phyloP scores from a whole-genome alignment of 2,329 filamentous ascomycete genomes.

The Cercospora sojina region DNA sequence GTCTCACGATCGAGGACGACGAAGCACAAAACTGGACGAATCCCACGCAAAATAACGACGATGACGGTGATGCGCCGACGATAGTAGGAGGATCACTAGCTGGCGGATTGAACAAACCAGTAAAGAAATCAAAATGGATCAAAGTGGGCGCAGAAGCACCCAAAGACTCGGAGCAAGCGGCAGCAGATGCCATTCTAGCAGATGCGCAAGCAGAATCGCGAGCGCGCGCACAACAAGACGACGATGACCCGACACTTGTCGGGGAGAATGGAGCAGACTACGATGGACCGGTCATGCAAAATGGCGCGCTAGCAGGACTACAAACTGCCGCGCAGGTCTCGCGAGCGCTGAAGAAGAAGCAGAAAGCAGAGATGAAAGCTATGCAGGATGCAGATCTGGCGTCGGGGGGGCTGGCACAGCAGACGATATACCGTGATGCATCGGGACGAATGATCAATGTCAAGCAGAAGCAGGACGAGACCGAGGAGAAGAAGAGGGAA shows the following conservation, averaged over 20 bases:
- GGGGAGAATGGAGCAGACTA: slow-evolving; percentile 51
- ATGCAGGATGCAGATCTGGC: slow-evolving; percentile 49
- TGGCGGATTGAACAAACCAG: slow-evolving; percentile 48
- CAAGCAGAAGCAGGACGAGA: slow-evolving; percentile 83
- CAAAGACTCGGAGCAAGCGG: slow-evolving; percentile 57
- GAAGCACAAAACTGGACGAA: slow-evolving; percentile 55
- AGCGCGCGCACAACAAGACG: slow-evolving; percentile 35
- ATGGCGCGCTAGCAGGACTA: slow-evolving; percentile 81
- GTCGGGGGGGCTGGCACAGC: slow-evolving; percentile 55
- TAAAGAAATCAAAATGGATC: slow-evolving; percentile 84
- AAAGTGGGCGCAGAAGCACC: slow-evolving; percentile 58
- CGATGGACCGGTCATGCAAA: slow-evolving; percentile 69
- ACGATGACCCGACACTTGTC: slow-evolving; percentile 52
- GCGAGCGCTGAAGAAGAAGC: slow-evolving; percentile 58
- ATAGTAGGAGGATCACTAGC: slow-evolving; percentile 54
- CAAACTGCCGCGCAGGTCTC: slow-evolving; percentile 77
- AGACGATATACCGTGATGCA: slow-evolving; percentile 94
- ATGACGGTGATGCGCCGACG: slow-evolving; percentile 56
- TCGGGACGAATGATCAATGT: slow-evolving; percentile 93
- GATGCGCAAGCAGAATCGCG: slow-evolving; percentile 37
- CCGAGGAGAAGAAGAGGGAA: slow-evolving; percentile 74
- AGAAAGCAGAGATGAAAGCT: slow-evolving; percentile 59
- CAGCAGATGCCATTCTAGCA: slow-evolving; percentile 52
- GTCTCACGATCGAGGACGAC: slow-evolving; percentile 54
- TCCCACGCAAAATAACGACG: slow-evolving; percentile 47